Conservation (phyloP, 129 eudicot species). For the Centella asiatica region DNA sequence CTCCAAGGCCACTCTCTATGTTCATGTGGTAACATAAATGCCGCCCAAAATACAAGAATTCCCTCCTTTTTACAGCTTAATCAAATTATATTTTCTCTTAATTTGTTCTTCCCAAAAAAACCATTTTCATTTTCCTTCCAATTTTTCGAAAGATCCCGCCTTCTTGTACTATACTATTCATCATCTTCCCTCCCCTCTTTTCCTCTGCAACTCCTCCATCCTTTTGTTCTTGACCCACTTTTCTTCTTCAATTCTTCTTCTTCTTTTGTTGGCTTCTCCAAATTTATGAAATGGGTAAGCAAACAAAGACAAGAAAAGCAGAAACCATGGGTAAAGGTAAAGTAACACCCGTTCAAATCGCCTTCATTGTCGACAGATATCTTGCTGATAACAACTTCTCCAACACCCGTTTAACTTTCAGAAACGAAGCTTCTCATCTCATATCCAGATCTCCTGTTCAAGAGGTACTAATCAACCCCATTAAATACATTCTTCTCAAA, state of each 20-base stretch:
- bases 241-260: no score
- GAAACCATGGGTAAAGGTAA: constrained; percentile 58
- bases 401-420: constrained; percentile 47
- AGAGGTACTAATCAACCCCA: constrained; percentile 34
- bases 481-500: background rate
- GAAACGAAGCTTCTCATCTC: constrained; percentile 55
- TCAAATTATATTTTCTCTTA: no score
- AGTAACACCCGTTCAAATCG: constrained; percentile 69
- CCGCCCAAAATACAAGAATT: no score
- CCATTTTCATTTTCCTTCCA: no score
- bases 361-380: constrained; percentile 82
- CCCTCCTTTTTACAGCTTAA: no score
- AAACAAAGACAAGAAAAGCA: constrained; percentile 30
- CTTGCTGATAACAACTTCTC: constrained; percentile 54
- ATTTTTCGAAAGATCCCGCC: constrained; percentile 39
- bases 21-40: background rate
- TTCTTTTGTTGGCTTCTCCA: background rate
- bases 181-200: background rate
- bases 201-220: background rate
- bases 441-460: constrained; percentile 50
- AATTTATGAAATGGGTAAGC: constrained; percentile 41
- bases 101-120: constrained; percentile 6
- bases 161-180: background rate
- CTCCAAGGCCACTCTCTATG: no score
- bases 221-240: background rate